Evolutionary conservation across 1,284 basidiomycete species (phyloP), one percentile per base, ranked within the genome.

Genomic region (Microbotryum silenes-acaulis): DNA sequence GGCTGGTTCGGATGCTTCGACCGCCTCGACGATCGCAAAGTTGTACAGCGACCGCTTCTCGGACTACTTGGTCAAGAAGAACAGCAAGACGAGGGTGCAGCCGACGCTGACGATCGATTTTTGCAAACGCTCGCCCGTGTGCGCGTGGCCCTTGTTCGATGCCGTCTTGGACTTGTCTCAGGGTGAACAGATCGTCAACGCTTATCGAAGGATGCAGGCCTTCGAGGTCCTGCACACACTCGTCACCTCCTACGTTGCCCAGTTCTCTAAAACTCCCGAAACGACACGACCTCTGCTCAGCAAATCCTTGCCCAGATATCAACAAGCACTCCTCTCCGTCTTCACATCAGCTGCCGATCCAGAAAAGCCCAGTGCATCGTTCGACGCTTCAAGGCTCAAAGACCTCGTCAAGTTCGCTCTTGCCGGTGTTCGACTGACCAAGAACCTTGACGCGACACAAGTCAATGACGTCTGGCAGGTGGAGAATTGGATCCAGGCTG

Each of bases 321-420:
- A 18, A 70, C 77, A 14, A 74, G 75, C 76, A 4, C 75, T 90
- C 27, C 78, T 83, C 52, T 77, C 79, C 29, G 74, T 82, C 54
- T 74, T 87, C 31, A 77, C 77, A 10, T 74, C 77, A 18, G 83
- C 85, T 9, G 82, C 83, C 72, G 73, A 78, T 4, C 78, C 81
- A 20, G 20, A 62, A 25, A 77, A 79, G 18, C 69, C 72, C 25
- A 64, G 55, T 52, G 75, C 59, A 6, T 54, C 77, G 5, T 76
- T 88, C 59, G 87, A 83, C 31, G 79, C 86, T 1, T 75, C 82
- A 9, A 85, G 91, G 61, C 74, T 88, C 71, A 94, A 91, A 75
- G 88, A 91, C 33, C 75, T 91, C 18, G 76, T 90, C 64, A 93
- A 91, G 74, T 78, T 89, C 56, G 84, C 79, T 0, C 77, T 90